Evolutionary conservation across 108 stramenopile genomes (phyloP), one percentile per base, ranked within the genome.

Genomic region (Asterionellopsis glacialis): DNA sequence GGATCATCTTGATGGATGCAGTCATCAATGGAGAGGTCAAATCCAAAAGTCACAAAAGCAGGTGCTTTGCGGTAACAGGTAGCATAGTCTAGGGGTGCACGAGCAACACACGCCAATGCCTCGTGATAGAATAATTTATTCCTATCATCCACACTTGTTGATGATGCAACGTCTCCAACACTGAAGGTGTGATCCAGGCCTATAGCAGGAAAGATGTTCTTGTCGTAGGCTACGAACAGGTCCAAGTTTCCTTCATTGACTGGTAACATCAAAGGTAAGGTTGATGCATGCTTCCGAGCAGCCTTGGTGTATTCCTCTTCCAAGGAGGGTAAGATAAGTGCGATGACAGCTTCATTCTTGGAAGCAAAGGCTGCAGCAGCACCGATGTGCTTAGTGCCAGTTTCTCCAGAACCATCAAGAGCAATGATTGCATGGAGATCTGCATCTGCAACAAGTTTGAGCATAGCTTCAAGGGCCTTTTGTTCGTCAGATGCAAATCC

Each of bases 51-150:
- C 1, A 85, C 60, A 57, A 81, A 76, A 5, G 75, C 73, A 0
- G 85, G 81, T 24, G 81, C 51, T 41, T 70, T 45, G 18, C 59
- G 54, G 44, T 70, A 74, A 51, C 85, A 91, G 15, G 57, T 39
- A 25, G 75, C 51, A 55, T 65, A 91, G 45, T 91, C 86, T 57
- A 91, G 62, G 14, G 85, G 83, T n/a, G 89, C 75, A 41, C 84
- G 70, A 42, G 64, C 64, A 12, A 74, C 75, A 65, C 89, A 87
- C 7, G 83, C 39, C 15, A 67, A 56, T 15, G 65, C 48, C 65
- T 91, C 89, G 58, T 87, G 89, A 28, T 85, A 87, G 59, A 83
- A 91, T 59, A 87, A 60, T 65, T 91, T 91, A 70, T 70, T 56
- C 5, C 89, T 72, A 55, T 91, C 89, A 18, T 79, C 79, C 15